Base-by-base conservation (phyloP, 176 grass and related monocot species). In the Tuctoria greenei region DNA sequence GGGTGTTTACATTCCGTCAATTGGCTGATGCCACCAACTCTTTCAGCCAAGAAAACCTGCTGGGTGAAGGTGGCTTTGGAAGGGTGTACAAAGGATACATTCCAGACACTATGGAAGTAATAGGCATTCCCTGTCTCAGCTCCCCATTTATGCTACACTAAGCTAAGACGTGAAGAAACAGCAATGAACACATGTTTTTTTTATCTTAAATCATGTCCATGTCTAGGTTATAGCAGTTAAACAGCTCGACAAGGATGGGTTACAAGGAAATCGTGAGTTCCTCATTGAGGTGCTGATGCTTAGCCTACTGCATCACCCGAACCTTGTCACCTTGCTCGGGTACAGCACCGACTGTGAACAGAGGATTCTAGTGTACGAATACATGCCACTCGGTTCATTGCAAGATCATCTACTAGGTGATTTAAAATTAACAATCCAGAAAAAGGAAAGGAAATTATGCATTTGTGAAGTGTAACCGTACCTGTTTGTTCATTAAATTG, bases 11-110 rank as follows among this genome's bases (percentile, higher is more conserved):
- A 62, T 81, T 81, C 75, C 50, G 56, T 59, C 81, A 96, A 81
- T 81, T 96, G 67, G 88, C 83, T 35, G 83, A 83, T 9, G 93
- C 93, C 15, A 97, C 93, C 37, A 67, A 88, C n/a, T 88, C 86
- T 90, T 97, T 97, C 72, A 82, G 44, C 76, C 56, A 49, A 44
- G 84, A 88, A 9, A 97, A 97, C 76, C 25, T 97, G 58, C 67
- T 97, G n/a, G 90, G 93, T 61, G 93, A 97, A 84, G 93, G 93
- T 43, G 93, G 93, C 49, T 97, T 97, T 62, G 93, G 93, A 64
- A 93, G 87, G 82, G 93, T 97, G 31, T 97, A 90, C 54, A 90
- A 35, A 74, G 93, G 93, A 60, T 80, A 75, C 55, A 87, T 93
- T 71, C 64, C 70, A 80, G 85, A 81, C 69, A 84, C 76, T 66